Base-by-base conservation (phyloP, 2,329 filamentous ascomycete species). In the Nothomitra cinnamomea region DNA sequence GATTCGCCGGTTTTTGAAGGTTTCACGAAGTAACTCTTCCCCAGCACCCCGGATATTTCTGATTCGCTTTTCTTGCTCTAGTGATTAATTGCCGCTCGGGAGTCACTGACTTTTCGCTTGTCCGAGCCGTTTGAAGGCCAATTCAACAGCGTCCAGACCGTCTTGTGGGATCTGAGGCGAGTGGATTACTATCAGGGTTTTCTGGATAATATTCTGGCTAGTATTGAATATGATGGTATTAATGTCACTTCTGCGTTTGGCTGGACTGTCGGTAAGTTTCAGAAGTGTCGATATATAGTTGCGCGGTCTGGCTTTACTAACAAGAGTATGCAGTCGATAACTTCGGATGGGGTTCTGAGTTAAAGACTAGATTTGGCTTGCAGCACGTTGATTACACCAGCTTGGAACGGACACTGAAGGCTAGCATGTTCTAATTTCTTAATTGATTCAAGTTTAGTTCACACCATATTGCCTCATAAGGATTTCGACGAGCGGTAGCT, bases 401-500 rank as follows among this genome's bases (percentile, higher is more conserved):
- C 47, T 56, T 70, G 55, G 65, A 66, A 57, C 60, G 69, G 56
- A 65, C 63, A 40, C 68, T 68, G 1, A 70, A 71, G 58, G 68
- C 68, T 1, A 68, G 64, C 51, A 56, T 69, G 60, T 70, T 69
- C 53, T 68, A 70, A 58, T 65, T 68, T 38, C 54, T 70, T 58
- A 66, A 69, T 50, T 71, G 68, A 67, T 70, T 70, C 57, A 63
- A 63, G 60, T n/a, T n/a, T n/a, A n/a, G n/a, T n/a, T n/a, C n/a
- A n/a, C n/a, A n/a, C n/a, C n/a, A n/a, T n/a, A n/a, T n/a, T n/a
- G n/a, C n/a, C n/a, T n/a, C n/a, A n/a, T n/a, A n/a, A n/a, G n/a
- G n/a, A n/a, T n/a, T n/a, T n/a, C n/a, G n/a, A n/a, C n/a, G n/a
- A n/a, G n/a, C n/a, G n/a, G n/a, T n/a, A n/a, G n/a, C n/a, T n/a